Base-by-base conservation (phyloP, 225 moss, liverwort and hornwort species). In the Climacium dendroides region DNA sequence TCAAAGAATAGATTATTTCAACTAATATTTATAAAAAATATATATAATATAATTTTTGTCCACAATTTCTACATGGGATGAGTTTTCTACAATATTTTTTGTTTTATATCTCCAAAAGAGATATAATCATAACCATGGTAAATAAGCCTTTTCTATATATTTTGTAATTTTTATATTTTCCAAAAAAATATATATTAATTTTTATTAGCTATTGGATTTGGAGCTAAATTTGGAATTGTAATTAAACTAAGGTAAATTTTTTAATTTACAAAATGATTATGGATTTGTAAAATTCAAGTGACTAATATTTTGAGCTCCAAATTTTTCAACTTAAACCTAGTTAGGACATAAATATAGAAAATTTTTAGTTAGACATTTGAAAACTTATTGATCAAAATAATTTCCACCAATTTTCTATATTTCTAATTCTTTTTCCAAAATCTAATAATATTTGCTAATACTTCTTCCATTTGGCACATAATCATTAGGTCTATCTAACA, bases 41-140 rank as follows among this genome's bases (percentile, higher is more conserved):
- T 0, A 19, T 65, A 19, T 34, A 5, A 19, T 35, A 6, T 19
- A n/a, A 19, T 11, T 35, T 35, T 65, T 35, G 19, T 65, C 4
- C 1, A 10, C 30, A 3, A 3, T 35, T 35, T n/a, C 6, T 19
- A n/a, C 4, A 65, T 20, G 6, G 6, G 4, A 19, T n/a, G 4
- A n/a, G 11, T 20, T 65, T 20, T 65, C 19, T n/a, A n/a, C 4
- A n/a, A 63, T 32, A 16, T 63, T 63, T 32, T 12, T 63, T 63
- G 32, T 63, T 17, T 32, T 32, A 34, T 65, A 35, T 10, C 65
- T 65, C 19, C 0, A 10, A 35, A 65, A 11, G 34, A 64, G 10
- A 0, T 19, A 35, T 65, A 19, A 35, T 35, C 35, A 65, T 10
- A 35, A 65, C 10, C 6, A 35, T 35, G 10, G 35, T 19, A 65